Evolutionary conservation across 78 protist species (phyloP), one percentile per base, ranked within the genome.

Genomic region (Andalucia godoyi): DNA sequence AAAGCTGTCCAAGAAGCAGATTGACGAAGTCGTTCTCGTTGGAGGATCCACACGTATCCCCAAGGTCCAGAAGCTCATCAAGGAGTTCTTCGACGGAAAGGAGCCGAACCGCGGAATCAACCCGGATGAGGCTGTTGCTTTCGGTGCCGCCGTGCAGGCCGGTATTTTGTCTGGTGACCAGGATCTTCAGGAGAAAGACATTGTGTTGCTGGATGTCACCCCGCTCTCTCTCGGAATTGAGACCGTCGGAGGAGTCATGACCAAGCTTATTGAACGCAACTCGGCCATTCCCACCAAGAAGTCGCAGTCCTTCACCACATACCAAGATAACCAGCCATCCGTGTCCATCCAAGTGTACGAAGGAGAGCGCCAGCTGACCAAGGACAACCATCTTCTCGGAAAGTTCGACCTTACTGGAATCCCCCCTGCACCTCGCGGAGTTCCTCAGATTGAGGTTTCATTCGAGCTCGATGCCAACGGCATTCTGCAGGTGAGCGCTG

Each of bases 61-160:
- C 76, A 93, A 94, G 86, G 81, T 97, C 17, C 95, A 86, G 79
- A 83, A 75, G 70, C 80, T 95, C 33, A 60, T 94, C 51, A 74
- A 79, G 74, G 96, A 95, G 71, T 91, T 80, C 74, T 96, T 97
- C 88, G 77, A 92, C 76, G 98, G 99, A 37, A 90, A 89, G 85
- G 98, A 97, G 74, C 97, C 88, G 34, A 89, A 80, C 77, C 71
- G 72, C 58, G 93, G 96, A 42, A 85, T 95, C 81, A 89, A 95
- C 85, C 99, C 99, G 17, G 75, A 98, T 55, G 99, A 95, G 82
- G 99, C 99, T 37, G 98, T 96, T 0, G 99, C 99, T 41, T 84
- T 74, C 57, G 95, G 98, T 32, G 99, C 99, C 0, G 99, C 99
- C 40, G 93, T 95, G 7, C 99, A 97, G 80, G 99, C 92, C n/a